Evolutionary conservation across 257 asterid species (phyloP).

Genomic region (Striga asiatica): DNA sequence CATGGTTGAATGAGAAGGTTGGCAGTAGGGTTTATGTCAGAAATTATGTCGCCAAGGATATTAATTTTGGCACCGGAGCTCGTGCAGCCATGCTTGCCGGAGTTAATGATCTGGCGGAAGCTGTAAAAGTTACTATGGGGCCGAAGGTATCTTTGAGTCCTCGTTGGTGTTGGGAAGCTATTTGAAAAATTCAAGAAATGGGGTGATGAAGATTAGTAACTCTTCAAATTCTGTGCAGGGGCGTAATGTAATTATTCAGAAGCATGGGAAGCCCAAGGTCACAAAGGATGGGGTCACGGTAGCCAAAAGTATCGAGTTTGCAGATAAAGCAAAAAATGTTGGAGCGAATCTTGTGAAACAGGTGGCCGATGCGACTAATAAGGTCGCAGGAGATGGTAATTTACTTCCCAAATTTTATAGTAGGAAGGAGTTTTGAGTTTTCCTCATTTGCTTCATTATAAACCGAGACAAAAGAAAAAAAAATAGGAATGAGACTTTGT

Average conservation of each 20-base stretch:
- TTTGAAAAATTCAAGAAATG: not conserved
- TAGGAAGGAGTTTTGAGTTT: no score
- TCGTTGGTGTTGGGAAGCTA: no score
- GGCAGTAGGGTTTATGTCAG: conserved; percentile 47
- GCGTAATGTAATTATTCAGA: not conserved
- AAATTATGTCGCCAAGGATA: conserved; percentile 78
- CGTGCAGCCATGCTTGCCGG: conserved; percentile 81
- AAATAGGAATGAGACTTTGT: no score
- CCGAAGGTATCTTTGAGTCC: conserved; percentile 49
- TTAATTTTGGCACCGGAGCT: conserved; percentile 59
- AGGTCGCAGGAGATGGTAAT: conserved; percentile 90
- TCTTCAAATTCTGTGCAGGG: conserved; percentile 29
- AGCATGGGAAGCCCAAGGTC: conserved; percentile 11
- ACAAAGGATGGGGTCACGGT: conserved; percentile 77
- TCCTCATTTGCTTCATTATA: no score
- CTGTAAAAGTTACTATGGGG: conserved; percentile 95
- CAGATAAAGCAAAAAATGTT: conserved; percentile 57
- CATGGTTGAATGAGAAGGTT: conserved; percentile 29
- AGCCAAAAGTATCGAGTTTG: conserved; percentile 70
- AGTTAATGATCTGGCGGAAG: conserved; percentile 85
- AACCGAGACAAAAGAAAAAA: no score
- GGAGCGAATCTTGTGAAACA: conserved; percentile 93
- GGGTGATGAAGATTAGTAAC: not conserved
- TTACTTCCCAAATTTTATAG: conserved; percentile 13
- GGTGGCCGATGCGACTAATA: conserved; percentile 82